Base-by-base conservation (phyloP, 2,329 filamentous ascomycete species). In the Fusarium pseudoanthophilum region DNA sequence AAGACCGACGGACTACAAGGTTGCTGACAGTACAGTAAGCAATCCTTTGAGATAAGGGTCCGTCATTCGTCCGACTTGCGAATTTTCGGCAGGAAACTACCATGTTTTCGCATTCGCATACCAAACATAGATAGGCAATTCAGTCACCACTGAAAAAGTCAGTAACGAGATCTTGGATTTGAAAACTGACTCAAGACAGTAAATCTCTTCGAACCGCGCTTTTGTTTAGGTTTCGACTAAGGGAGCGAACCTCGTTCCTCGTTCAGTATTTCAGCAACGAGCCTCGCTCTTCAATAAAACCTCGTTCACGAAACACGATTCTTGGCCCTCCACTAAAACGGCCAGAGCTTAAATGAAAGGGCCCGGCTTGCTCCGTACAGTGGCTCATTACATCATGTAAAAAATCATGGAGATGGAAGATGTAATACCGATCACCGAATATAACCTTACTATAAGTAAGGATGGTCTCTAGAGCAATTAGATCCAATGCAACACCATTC, bases 111-210 rank as follows among this genome's bases (percentile, higher is more conserved):
- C 6, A 53, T 37, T 26, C 24, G 24, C 14, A 37, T 53, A 1
- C 16, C 7, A 6, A 15, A n/a, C 0, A 37, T 18, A 10, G 3
- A 18, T 36, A 15, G 15, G 15, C 34, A 16, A 36, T 18, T 4
- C 6, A 36, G 15, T 18, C 34, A 18, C 9, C 34, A 36, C 13
- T 13, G 9, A 18, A 3, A 34, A 34, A 36, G 14, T 37, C 18
- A 16, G 24, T 16, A 3, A 26, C 1, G 1, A 28, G 34, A 13
- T 13, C 14, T 28, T 0, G 13, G 1, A 5, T 20, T 7, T 30
- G 3, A n/a, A 15, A 24, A 5, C 9, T 14, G 21, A 43, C 24
- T 42, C 26, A 8, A 7, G 4, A 30, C 0, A 3, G 5, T 11
- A 24, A 24, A 42, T 32, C 4, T 30, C 26, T 30, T 5, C 0